These are phyloP conservation scores for Taphrina communis DNA, from an alignment of 1,139 yeast genomes.

Conservation along the genomic window DNA sequence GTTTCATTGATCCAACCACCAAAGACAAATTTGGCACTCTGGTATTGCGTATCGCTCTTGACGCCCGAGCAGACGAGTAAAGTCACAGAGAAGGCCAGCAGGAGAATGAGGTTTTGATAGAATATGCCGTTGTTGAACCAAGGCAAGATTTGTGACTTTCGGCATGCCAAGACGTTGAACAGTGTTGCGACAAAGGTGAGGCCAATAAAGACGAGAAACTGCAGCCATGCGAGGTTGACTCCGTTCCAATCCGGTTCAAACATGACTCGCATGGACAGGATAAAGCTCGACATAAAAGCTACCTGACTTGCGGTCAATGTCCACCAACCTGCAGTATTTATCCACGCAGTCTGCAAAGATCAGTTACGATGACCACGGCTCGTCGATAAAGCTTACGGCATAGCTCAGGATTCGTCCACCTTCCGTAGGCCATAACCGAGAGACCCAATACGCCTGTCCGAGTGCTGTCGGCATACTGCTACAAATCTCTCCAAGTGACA, in stretches of 20 bases:
- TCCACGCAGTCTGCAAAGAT: constrained; percentile 43
- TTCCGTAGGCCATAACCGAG: constrained; percentile 29
- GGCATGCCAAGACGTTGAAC: constrained; percentile 32
- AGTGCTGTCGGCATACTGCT: constrained; percentile 69
- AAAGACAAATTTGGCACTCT: constrained; percentile 42
- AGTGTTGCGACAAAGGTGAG: constrained; percentile 19
- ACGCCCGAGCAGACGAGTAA: constrained; percentile 28
- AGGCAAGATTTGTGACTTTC: constrained; percentile 16
- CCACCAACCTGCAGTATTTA: constrained; percentile 42
- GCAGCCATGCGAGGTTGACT: constrained; percentile 19
- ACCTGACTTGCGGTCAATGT: constrained; percentile 47
- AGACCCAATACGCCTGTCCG: constrained; percentile 50
- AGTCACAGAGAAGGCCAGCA: constrained; percentile 27
- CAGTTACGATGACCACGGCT: not conserved
- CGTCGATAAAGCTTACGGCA: not conserved
- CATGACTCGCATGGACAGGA: constrained; percentile 33
- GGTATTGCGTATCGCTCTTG: constrained; percentile 22
- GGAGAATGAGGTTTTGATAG: constrained; percentile 25
- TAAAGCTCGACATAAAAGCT: constrained; percentile 30
- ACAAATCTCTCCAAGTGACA: constrained; percentile 65
- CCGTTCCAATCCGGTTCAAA: constrained; percentile 27
- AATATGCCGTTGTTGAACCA: constrained; percentile 34
- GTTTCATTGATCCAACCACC: constrained; percentile 46
- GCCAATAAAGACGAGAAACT: constrained; percentile 24
- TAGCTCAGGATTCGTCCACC: constrained; percentile 45